Conservation (phyloP, 2,329 filamentous ascomycete species). For the Herpotrichia juniperi region DNA sequence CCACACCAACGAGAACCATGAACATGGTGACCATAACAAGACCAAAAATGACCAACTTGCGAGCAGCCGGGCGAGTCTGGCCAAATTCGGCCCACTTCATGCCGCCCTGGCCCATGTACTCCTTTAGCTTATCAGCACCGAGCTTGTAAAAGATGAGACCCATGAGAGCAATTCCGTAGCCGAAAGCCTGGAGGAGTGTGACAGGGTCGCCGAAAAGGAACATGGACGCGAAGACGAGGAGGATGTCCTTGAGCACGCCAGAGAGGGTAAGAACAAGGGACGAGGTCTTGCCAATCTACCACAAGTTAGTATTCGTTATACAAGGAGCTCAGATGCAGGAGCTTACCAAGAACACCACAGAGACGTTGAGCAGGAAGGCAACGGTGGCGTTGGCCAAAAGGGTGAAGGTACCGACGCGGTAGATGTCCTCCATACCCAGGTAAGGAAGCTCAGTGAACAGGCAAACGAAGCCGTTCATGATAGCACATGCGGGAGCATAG, state of each 20-base stretch:
- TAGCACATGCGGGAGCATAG: conserved; percentile 82
- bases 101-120: conserved; percentile 72
- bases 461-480: conserved; percentile 78
- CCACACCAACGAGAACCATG: conserved; percentile 65
- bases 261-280: conserved; percentile 85
- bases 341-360: conserved; percentile 83
- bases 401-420: conserved; percentile 73
- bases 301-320: conserved; percentile 13
- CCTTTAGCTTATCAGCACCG: conserved; percentile 81
- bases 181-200: conserved; percentile 77
- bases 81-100: conserved; percentile 90
- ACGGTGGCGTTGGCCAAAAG: conserved; percentile 78
- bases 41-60: conserved; percentile 76
- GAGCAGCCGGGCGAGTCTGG: conserved; percentile 73
- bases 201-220: conserved; percentile 80
- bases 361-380: conserved; percentile 83
- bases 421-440: conserved; percentile 72
- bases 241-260: conserved; percentile 86
- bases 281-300: conserved; percentile 83
- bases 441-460: conserved; percentile 75
- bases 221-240: conserved; percentile 81
- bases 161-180: conserved; percentile 78
- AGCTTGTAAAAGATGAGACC: conserved; percentile 89
- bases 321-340: not conserved
- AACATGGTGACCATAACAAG: conserved; percentile 69